phyloP scores from a whole-genome alignment of 495 filamentous ascomycete species.

The Xylaria palmicola region DNA sequence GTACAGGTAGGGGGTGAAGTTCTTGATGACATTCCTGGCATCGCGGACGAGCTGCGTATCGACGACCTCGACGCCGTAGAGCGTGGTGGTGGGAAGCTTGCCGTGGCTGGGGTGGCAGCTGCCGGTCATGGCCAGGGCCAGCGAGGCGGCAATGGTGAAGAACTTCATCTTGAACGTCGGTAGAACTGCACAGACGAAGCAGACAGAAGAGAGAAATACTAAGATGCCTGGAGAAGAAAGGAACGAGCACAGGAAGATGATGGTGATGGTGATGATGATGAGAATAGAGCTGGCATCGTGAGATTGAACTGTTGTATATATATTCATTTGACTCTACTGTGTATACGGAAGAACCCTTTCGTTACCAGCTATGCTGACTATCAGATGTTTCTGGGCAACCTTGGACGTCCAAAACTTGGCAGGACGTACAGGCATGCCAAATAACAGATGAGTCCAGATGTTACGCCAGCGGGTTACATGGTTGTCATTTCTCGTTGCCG shows the following conservation, averaged over 20 bases:
- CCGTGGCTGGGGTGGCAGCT: neutral
- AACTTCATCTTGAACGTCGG: constrained; percentile 9
- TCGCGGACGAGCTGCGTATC: constrained; percentile 24
- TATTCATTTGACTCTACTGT: neutral
- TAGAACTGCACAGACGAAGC: neutral
- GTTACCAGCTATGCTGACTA: constrained; percentile 1
- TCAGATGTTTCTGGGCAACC: neutral
- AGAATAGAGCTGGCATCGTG: neutral
- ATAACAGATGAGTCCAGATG: neutral
- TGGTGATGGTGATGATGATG: constrained; percentile 4
- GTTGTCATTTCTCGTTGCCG: neutral
- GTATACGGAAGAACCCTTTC: neutral
- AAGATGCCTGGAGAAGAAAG: neutral
- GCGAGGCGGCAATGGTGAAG: neutral
- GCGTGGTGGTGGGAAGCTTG: constrained; percentile 10
- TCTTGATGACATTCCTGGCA: constrained; percentile 38
- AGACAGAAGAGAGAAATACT: neutral
- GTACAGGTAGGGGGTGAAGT: constrained; percentile 34
- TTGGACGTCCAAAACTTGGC: neutral
- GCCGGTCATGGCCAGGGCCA: neutral
- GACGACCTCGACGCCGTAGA: constrained; percentile 25
- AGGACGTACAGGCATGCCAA: neutral
- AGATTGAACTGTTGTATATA: neutral
- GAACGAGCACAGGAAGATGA: neutral
- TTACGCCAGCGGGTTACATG: neutral